These are phyloP conservation scores for Harrya chromipes DNA, from an alignment of 768 basidiomycete genomes.

Conservation along the genomic window DNA sequence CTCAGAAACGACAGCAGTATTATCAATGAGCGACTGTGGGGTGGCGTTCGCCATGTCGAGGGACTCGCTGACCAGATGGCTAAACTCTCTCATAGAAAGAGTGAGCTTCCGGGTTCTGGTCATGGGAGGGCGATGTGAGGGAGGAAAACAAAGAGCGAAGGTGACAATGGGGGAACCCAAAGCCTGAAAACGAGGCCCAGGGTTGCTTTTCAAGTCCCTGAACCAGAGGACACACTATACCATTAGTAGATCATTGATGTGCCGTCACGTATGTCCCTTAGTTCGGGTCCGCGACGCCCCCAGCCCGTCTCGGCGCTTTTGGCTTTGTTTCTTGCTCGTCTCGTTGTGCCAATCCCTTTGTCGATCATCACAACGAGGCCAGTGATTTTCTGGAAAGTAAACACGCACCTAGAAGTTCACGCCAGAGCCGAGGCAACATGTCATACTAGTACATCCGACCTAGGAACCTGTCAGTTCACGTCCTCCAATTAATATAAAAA, in stretches of 20 bases:
- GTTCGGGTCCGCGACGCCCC: no score
- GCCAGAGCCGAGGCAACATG: background rate
- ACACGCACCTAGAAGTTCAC: no score
- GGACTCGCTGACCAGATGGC: constrained; percentile 34
- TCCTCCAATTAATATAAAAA: no score
- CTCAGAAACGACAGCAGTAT: constrained; percentile 20
- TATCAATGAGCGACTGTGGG: constrained; percentile 22
- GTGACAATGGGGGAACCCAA: background rate
- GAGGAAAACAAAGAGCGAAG: constrained; percentile 4
- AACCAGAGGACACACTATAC: background rate
- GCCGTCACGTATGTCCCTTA: background rate
- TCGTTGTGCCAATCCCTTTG: no score
- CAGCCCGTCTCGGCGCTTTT: no score
- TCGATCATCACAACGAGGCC: no score
- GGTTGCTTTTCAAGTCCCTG: constrained; percentile 14
- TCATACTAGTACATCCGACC: no score
- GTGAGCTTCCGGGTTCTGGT: constrained; percentile 27
- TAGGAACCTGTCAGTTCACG: no score
- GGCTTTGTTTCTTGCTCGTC: no score
- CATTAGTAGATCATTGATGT: constrained; percentile 14
- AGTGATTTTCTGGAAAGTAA: no score
- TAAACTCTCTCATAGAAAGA: constrained; percentile 31
- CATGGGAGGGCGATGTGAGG: constrained; percentile 15
- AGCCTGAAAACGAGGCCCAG: constrained; percentile 14
- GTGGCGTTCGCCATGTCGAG: constrained; percentile 18